phyloP scores from a whole-genome alignment of 83 land plant genomes.

The Thuja plicata region DNA sequence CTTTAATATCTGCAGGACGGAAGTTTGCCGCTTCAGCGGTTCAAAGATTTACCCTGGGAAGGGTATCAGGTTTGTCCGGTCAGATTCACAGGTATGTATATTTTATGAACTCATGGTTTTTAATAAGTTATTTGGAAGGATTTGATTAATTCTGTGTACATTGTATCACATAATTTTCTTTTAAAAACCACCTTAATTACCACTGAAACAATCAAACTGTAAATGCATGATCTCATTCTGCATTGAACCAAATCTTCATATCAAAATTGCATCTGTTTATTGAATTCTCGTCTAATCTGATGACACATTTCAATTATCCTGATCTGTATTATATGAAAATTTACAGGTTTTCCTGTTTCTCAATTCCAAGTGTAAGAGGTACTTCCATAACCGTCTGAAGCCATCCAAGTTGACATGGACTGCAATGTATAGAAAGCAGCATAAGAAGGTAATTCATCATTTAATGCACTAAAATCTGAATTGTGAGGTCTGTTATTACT shows the following conservation, averaged over 20 bases:
- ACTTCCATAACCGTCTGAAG: constrained; percentile 76
- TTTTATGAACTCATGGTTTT: neutral
- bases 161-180: neutral
- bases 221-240: neutral
- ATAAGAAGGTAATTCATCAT: constrained; percentile 61
- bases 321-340: neutral
- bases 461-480: no score
- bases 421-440: constrained; percentile 71
- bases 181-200: neutral
- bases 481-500: neutral
- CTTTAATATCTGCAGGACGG: constrained; percentile 42
- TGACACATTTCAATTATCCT: neutral
- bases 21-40: constrained; percentile 77
- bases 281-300: neutral
- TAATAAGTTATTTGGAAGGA: neutral
- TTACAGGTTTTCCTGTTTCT: constrained; percentile 65
- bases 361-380: constrained; percentile 79
- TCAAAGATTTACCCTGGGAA: constrained; percentile 79
- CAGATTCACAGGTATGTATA: constrained; percentile 53
- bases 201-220: neutral
- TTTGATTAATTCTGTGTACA: no score
- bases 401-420: constrained; percentile 86
- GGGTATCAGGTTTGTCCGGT: constrained; percentile 67
- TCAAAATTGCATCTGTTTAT: neutral
- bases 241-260: neutral